Base-by-base conservation (phyloP, 2,329 filamentous ascomycete genomes). In the Botrytis pseudocinerea region DNA sequence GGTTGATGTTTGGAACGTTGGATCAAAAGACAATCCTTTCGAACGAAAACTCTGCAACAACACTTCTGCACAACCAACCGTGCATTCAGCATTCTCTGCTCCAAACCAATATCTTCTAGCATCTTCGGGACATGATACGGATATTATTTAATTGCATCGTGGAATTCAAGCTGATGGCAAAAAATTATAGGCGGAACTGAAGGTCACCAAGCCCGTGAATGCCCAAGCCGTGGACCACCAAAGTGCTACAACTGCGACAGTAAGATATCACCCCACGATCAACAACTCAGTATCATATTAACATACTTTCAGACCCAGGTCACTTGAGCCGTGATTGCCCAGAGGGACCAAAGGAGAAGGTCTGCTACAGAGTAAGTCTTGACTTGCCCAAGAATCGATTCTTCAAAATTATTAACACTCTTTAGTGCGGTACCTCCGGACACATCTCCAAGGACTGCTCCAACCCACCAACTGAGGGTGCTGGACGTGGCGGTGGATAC, bases 241-340 rank as follows among this genome's bases (percentile, higher is more conserved):
- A 94, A 93, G 84, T 95, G 91, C 89, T 94, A 93, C 86, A 94
- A 93, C 88, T 94, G 92, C 83, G 91, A 91, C 83, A 89, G 90
- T 92, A 87, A 84, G 89, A 85, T 74, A 73, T 73, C 61, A 73
- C 57, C 64, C 20, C n/a, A 25, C 42, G 12, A 28, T 63, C 60
- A 75, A 66, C 70, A 73, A 79, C 70, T 77, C 78, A 78, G 79
- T 70, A 77, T 78, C 80, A 78, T 78, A 74, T 75, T 71, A 32
- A 71, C 46, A 70, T 74, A 60, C 70, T 75, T 76, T 76, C 77
- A 88, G 86, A 84, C 78, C 85, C 88, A 85, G 93, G 93, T 78
- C 93, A 95, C 83, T 91, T 95, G 84, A 93, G 92, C 88, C 93
- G 95, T 83, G 95, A 98, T 82, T 98, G 95, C 88, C 91, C 92